Evolutionary conservation across 2,329 filamentous ascomycete species (phyloP), one percentile per base, ranked within the genome.

Genomic region (Trichoderma endophyticum): DNA sequence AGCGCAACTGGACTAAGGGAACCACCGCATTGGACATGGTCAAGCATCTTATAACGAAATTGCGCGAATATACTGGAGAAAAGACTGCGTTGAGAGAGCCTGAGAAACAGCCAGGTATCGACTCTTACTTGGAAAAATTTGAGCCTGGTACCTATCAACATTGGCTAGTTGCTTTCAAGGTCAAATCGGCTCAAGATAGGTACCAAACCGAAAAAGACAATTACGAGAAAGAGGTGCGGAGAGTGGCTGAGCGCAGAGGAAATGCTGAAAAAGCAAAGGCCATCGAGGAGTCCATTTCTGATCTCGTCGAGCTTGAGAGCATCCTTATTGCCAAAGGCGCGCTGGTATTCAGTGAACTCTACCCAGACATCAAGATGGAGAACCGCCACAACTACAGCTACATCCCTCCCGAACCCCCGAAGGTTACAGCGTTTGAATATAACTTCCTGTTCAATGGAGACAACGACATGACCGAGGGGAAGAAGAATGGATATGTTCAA

Each of bases 341-440:
- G 2, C 94, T 93, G 80, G 86, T 87, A 0, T 94, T 93, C 77
- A 77, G 80, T 14, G 87, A 94, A 61, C 81, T 93, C 7, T 80
- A 92, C 78, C 91, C 91, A 0, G 82, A 88, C 1, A 79, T 85
- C 71, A 78, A 81, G 30, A 76, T 77, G 2, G 62, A 74, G 7
- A 70, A 71, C 28, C 72, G 73, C 14, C 57, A 28, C 60, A 65
- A 71, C 54, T 39, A 39, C 21, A 62, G 51, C 18, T 26, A 59
- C 28, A 7, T 6, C 15, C 32, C 34, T 28, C 36, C 30, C 6
- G 18, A 56, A 3, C 65, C 75, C 15, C 70, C 77, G 70, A 76
- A 78, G 39, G 34, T 73, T 5, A 78, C 80, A 54, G 79, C 82
- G 1, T 92, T 89, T 76, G 78, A 83, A 6, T 83, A 86, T 34